Evolutionary conservation across 768 basidiomycete species (phyloP), one percentile per base, ranked within the genome.

Genomic region (Leucocoprinus leucothites): DNA sequence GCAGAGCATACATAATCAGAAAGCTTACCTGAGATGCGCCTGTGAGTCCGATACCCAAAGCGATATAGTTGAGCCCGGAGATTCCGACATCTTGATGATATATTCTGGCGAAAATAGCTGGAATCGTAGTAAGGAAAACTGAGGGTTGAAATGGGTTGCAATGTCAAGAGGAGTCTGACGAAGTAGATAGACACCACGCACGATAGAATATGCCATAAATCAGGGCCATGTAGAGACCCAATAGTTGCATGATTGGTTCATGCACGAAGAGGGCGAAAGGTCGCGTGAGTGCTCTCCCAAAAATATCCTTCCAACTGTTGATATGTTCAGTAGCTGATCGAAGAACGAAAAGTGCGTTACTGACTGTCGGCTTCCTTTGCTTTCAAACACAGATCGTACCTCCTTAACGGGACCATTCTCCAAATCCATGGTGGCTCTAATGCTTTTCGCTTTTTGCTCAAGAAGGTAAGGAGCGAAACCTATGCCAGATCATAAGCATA

Each of bases 51-150:
- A 87, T 18, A 0, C 88, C 89, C 4, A 91, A 75, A 0, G 89
- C 79, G 54, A 91, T 71, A 60, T 90, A 94, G 61, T 91, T 74
- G 26, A 91, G 66, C 0, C 87, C 85, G 0, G 81, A 74, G 47
- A 86, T 82, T 3, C 87, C 85, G 9, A 77, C 66, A 0, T 64
- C 57, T 64, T 88, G 68, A 35, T 76, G 67, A 61, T 91, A 92
- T 0, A 75, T 65, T 3, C 70, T 67, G 49, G 72, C 65, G 60
- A 83, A 89, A 42, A 87, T 86, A 0, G 67, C 59, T 0, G 87
- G 82, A 25, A 89, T 79, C 0, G 80, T 86, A 1, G 85, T 86
- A 28, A 89, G 68, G 63, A 85, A 85, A 21, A 89, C 87, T 89
- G 53, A 31, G n/a, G 18, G 38, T 24, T 13, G 19, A 38, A 38